Percentiles rank a stretch among this genome's conserved stretches.
Conservation (phyloP, 768 basidiomycete species). For the Suillus variegatus region DNA sequence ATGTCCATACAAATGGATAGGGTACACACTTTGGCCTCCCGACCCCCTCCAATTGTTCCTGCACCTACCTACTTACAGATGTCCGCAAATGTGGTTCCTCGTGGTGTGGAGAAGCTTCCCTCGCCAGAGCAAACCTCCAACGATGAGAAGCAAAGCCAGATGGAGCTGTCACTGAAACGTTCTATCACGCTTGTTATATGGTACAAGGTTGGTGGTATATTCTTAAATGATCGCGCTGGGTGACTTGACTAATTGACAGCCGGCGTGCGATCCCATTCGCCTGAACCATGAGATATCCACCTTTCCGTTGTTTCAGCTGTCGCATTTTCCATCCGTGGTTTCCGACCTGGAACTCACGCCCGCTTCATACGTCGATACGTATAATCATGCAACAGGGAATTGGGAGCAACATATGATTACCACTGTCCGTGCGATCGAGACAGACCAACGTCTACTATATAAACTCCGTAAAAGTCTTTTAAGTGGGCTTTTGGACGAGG, state of each 20-base stretch:
- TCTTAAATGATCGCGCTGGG: not conserved
- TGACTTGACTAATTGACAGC: slow-evolving; percentile 35
- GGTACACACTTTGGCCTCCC: slow-evolving; percentile 21
- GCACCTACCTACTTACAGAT: slow-evolving; percentile 14
- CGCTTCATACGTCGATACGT: slow-evolving; percentile 62
- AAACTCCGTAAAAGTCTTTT: slow-evolving; percentile 59
- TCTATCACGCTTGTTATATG: slow-evolving; percentile 69
- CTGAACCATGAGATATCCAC: slow-evolving; percentile 58
- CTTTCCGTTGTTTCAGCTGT: slow-evolving; percentile 66
- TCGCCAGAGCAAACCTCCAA: slow-evolving; percentile 12
- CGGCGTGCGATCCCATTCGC: slow-evolving; percentile 55
- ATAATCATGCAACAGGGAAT: slow-evolving; percentile 50
- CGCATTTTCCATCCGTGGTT: slow-evolving; percentile 51
- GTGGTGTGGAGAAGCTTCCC: slow-evolving; percentile 12
- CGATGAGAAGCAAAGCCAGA: slow-evolving; percentile 31
- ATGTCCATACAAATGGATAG: slow-evolving; percentile 33
- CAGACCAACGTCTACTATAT: slow-evolving; percentile 64
- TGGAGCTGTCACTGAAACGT: slow-evolving; percentile 43
- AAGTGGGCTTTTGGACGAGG: slow-evolving; percentile 54
- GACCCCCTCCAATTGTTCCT: slow-evolving; percentile 9
- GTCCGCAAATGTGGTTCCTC: slow-evolving; percentile 9
- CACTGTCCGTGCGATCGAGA: slow-evolving; percentile 58
- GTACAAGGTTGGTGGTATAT: slow-evolving; percentile 54
- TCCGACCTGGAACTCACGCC: slow-evolving; percentile 53
- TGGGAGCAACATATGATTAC: slow-evolving; percentile 71